Base-by-base conservation (phyloP, 2,329 filamentous ascomycete genomes). In the Alternaria sp. region DNA sequence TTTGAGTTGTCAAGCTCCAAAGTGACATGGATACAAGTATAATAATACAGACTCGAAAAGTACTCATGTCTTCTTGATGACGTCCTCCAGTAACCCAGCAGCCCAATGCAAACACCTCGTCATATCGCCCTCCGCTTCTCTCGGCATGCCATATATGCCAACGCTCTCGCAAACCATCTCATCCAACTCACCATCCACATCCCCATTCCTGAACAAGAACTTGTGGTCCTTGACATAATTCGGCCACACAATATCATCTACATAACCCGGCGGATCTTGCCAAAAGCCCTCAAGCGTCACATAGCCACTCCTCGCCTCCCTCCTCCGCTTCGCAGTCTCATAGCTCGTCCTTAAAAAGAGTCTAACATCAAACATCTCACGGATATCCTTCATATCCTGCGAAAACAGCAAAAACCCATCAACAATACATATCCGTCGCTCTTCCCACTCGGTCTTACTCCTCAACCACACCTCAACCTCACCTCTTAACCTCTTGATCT, bases 161-260 rank as follows among this genome's bases (percentile, higher is more conserved):
- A 69, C 56, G 3, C 61, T 60, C 18, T 53, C 51, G 56, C 77
- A 77, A 62, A 82, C 77, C 0, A 82, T 79, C 18, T 81, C 75
- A 44, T 87, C 83, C 10, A 89, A 75, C 50, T 80, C 73, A 0
- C 87, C 87, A 70, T 91, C 79, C 10, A 93, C 91, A 75, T 94
- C 83, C 0, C 88, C 90, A 8, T 83, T 81, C 67, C 89, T 80
- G 75, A 97, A 96, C 78, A 99, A 83, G 85, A 92, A 97, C 21
- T 84, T 83, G 81, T 98, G 94, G 72, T 93, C 88, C 57, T 87
- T 84, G 4, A 92, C 92, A 79, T 97, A 98, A 73, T 97, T 95
- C 4, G 95, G 95, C 96, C 96, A 99, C 5, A 99, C 96, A 58
- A 99, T 87, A 77, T 92, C 88, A 78, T 98, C 94, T 41, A 98